Percentiles rank a stretch among this genome's conserved stretches.
Conservation (phyloP, 1,139 yeast genomes). For the Kurtzmaniella quercitrusa region DNA sequence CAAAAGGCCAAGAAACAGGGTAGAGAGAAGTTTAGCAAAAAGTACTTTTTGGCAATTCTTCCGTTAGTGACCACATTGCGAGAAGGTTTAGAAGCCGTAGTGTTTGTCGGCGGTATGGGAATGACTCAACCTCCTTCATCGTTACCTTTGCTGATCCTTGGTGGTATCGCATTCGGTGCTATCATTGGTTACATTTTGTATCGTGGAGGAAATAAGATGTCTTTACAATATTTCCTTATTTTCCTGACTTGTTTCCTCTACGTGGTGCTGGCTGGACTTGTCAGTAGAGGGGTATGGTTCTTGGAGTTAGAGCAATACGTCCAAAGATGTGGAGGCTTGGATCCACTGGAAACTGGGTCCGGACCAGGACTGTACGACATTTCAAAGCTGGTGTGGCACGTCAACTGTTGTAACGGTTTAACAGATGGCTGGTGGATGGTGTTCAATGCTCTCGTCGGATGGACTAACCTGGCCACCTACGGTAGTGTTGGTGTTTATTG, state of each 20-base stretch:
- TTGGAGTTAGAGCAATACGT: conserved; percentile 70
- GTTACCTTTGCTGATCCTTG: conserved; percentile 35
- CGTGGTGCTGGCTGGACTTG: conserved; percentile 42
- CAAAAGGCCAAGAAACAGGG: neutral
- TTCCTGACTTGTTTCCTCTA: conserved; percentile 41
- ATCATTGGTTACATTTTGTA: conserved; percentile 34
- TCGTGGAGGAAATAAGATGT: conserved; percentile 39
- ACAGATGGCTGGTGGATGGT: conserved; percentile 93
- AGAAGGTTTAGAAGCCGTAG: conserved; percentile 49
- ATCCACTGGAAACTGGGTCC: conserved; percentile 82
- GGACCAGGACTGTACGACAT: conserved; percentile 96
- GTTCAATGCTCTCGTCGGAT: conserved; percentile 85
- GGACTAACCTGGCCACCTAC: conserved; percentile 94
- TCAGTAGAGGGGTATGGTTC: conserved; percentile 78
- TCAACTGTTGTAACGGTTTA: conserved; percentile 91
- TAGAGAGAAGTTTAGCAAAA: conserved; percentile 19
- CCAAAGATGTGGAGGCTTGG: conserved; percentile 71
- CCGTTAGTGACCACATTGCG: conserved; percentile 44
- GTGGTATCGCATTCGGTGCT: conserved; percentile 34
- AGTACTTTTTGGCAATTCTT: conserved; percentile 36
- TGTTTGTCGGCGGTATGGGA: conserved; percentile 47
- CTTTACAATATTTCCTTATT: conserved; percentile 39
- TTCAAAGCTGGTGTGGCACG: conserved; percentile 83
- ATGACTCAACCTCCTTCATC: conserved; percentile 36
- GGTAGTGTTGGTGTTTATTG: conserved; percentile 83